These are phyloP conservation scores for Hymenoscyphus occultus DNA, from an alignment of 2,329 filamentous ascomycete species.

Conservation along the genomic window DNA sequence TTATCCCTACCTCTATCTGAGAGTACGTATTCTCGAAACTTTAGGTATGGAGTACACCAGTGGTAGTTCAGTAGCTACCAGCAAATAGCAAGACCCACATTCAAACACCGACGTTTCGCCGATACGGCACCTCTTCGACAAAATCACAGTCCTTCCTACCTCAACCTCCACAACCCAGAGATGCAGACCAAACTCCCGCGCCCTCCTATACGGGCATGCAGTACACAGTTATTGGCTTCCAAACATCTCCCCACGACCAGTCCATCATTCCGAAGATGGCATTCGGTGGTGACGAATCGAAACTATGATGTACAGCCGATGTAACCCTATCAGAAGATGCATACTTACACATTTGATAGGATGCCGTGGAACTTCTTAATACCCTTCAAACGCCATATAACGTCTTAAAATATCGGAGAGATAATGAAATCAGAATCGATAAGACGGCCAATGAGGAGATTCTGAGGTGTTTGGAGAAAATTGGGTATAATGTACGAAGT, in stretches of 20 bases:
- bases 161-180: not conserved
- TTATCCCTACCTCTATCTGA: too few relatives aligned
- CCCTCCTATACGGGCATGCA: not conserved
- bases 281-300: slow-evolving; percentile 3
- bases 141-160: not conserved
- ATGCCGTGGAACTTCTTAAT: slow-evolving; percentile 82
- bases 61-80: too few relatives aligned
- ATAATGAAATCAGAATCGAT: slow-evolving; percentile 70
- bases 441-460: slow-evolving; percentile 72
- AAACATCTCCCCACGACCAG: not conserved
- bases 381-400: slow-evolving; percentile 86
- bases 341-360: slow-evolving; percentile 50
- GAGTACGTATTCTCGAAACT: too few relatives aligned
- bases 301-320: slow-evolving; percentile 15
- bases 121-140: too few relatives aligned
- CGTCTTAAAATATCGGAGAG: slow-evolving; percentile 73
- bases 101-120: too few relatives aligned
- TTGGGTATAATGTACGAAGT: slow-evolving; percentile 64
- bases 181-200: not conserved
- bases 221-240: not conserved
- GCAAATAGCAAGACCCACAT: too few relatives aligned
- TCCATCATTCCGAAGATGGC: slow-evolving; percentile 3
- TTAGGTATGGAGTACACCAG: too few relatives aligned
- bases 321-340: not conserved
- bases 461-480: slow-evolving; percentile 69